Evolutionary conservation across 2,329 filamentous ascomycete species (phyloP).

Genomic region (Aphanoascus verrucosus): DNA sequence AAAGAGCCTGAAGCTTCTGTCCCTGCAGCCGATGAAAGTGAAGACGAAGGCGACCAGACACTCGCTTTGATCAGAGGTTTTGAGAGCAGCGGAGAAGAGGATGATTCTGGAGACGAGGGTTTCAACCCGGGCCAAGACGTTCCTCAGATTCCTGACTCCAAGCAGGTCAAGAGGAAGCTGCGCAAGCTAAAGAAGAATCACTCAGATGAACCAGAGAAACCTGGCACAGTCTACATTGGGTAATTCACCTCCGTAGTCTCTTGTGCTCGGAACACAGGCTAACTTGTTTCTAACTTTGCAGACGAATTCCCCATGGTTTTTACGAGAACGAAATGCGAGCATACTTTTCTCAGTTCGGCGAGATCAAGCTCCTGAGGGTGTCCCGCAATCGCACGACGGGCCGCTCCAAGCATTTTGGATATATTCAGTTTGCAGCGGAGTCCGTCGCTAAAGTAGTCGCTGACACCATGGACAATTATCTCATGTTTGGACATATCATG

Average conservation of each 20-base stretch:
- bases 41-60: slow-evolving; percentile 42
- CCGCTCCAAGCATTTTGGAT: slow-evolving; percentile 84
- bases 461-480: slow-evolving; percentile 95
- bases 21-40: slow-evolving; percentile 21
- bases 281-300: slow-evolving; percentile 20
- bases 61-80: slow-evolving; percentile 45
- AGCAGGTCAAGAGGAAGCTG: slow-evolving; percentile 41
- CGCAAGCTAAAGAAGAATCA: slow-evolving; percentile 41
- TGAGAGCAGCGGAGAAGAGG: slow-evolving; percentile 45
- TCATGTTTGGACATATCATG: slow-evolving; percentile 86
- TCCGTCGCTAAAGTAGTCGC: slow-evolving; percentile 85
- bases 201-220: slow-evolving; percentile 33
- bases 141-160: slow-evolving; percentile 36
- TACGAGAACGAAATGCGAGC: slow-evolving; percentile 90
- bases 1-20: slow-evolving; percentile 8
- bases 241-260: slow-evolving; percentile 24
- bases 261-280: slow-evolving; percentile 14
- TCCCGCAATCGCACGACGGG: slow-evolving; percentile 90
- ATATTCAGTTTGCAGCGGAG: slow-evolving; percentile 69
- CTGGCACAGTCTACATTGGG: slow-evolving; percentile 80
- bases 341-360: slow-evolving; percentile 90
- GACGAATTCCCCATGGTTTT: slow-evolving; percentile 85
- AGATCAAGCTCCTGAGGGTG: slow-evolving; percentile 65
- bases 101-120: slow-evolving; percentile 35
- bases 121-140: slow-evolving; percentile 37